phyloP scores from a whole-genome alignment of 345 rosid species.

The Brassica rapa region DNA sequence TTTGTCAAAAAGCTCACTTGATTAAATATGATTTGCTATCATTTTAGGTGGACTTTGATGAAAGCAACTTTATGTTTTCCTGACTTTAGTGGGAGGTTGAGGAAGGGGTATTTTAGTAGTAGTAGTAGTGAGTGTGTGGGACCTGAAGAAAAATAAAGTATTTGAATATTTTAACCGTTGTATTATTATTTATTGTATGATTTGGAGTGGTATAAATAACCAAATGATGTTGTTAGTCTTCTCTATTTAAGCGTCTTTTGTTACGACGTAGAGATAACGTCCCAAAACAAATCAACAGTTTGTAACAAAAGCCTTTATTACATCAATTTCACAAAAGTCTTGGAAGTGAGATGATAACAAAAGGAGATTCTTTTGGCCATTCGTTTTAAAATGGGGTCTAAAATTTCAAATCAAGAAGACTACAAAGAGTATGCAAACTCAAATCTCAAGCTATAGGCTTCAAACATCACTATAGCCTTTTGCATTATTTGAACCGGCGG shows the following conservation, averaged over 20 bases:
- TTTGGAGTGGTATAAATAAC: background rate
- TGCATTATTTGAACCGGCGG: slow-evolving; percentile 48
- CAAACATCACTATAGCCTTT: slow-evolving; percentile 32
- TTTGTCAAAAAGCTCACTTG: slow-evolving; percentile 63
- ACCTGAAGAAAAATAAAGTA: slow-evolving; percentile 43
- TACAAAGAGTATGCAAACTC: slow-evolving; percentile 34
- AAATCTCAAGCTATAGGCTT: slow-evolving; percentile 27
- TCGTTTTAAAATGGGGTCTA: slow-evolving; percentile 20
- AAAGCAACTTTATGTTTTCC: slow-evolving; percentile 50
- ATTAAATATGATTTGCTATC: slow-evolving; percentile 41
- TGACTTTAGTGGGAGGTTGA: slow-evolving; percentile 46
- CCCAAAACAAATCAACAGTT: background rate
- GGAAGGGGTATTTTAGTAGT: slow-evolving; percentile 46
- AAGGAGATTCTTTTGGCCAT: slow-evolving; percentile 6
- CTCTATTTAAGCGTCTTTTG: too few relatives aligned
- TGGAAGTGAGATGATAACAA: slow-evolving; percentile 14
- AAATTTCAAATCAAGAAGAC: slow-evolving; percentile 30
- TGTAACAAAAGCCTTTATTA: slow-evolving; percentile 14
- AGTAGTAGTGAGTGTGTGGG: slow-evolving; percentile 61
- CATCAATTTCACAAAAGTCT: slow-evolving; percentile 24
- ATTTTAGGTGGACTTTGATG: slow-evolving; percentile 66
- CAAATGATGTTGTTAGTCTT: background rate
- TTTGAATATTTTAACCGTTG: slow-evolving; percentile 19
- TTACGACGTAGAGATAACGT: too few relatives aligned
- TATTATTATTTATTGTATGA: slow-evolving; percentile 22